Percentiles rank a stretch among this genome's conserved stretches.
These are phyloP conservation scores for Phialemonium atrogriseum DNA, from an alignment of 2,329 filamentous ascomycete species.

Conservation along the genomic window DNA sequence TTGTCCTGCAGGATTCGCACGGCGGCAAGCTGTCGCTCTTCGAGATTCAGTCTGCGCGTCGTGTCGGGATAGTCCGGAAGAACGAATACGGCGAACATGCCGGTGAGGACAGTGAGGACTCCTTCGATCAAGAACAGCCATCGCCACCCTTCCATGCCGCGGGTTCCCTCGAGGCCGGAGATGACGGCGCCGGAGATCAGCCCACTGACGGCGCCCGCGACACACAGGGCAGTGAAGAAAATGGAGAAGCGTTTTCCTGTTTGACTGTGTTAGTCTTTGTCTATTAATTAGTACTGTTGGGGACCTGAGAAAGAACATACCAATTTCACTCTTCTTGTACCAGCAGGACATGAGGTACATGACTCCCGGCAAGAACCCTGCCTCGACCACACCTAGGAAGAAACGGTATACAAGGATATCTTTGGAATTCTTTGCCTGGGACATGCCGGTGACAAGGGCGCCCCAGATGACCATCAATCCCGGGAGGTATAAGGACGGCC, in stretches of 20 bases:
- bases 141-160: conserved; percentile 35
- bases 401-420: conserved; percentile 37
- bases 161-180: conserved; percentile 31
- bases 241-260: conserved; percentile 42
- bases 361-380: conserved; percentile 36
- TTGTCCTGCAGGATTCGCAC: conserved; percentile 27
- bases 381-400: conserved; percentile 36
- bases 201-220: conserved; percentile 40
- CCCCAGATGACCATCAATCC: conserved; percentile 47
- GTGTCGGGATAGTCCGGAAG: conserved; percentile 41
- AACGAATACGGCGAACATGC: conserved; percentile 32
- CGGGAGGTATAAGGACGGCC: conserved; percentile 41
- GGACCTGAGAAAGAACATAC: conserved; percentile 3
- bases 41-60: conserved; percentile 26
- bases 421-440: conserved; percentile 31
- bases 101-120: conserved; percentile 24
- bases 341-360: conserved; percentile 40
- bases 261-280: too few species aligned
- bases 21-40: conserved; percentile 32
- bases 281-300: conserved; percentile 2
- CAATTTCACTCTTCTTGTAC: conserved; percentile 38
- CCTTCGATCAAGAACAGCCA: conserved; percentile 37
- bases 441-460: conserved; percentile 36
- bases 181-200: conserved; percentile 37
- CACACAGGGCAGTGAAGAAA: conserved; percentile 42